phyloP scores from a whole-genome alignment of 306 rosid species.

The Sicyos edulis region DNA sequence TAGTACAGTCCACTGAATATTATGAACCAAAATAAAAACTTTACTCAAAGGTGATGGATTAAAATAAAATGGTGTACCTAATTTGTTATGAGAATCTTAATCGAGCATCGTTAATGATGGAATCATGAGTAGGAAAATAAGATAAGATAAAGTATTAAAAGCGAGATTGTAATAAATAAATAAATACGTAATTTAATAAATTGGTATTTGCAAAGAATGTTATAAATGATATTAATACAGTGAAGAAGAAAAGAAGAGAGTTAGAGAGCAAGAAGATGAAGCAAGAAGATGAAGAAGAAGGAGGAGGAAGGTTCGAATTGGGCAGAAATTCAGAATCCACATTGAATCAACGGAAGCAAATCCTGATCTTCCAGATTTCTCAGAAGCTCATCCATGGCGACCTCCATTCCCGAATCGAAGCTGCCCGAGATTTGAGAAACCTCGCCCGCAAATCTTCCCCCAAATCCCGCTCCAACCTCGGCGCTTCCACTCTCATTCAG shows the following conservation, averaged over 20 bases:
- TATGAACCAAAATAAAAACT: too few species aligned
- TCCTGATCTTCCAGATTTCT: conserved; percentile 46
- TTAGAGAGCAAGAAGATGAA: conserved; percentile 24
- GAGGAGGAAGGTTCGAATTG: conserved; percentile 4
- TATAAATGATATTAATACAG: too few species aligned
- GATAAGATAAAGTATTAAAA: too few species aligned
- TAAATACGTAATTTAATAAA: background rate
- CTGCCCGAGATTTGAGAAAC: conserved; percentile 76
- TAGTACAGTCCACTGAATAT: too few species aligned
- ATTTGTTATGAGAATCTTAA: too few species aligned
- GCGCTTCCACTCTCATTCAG: conserved; percentile 63
- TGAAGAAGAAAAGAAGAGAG: background rate
- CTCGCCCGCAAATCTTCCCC: conserved; percentile 58
- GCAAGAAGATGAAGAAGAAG: conserved; percentile 26
- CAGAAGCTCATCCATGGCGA: conserved; percentile 60
- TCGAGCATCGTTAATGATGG: too few species aligned
- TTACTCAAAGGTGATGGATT: too few species aligned
- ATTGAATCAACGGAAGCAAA: conserved; percentile 46
- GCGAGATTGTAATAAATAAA: background rate
- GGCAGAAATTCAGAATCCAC: conserved; percentile 25
- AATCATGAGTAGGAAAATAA: too few species aligned
- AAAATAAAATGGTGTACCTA: too few species aligned
- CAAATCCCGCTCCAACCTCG: conserved; percentile 58
- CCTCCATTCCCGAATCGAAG: conserved; percentile 60
- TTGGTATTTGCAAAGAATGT: background rate